Base-by-base conservation (phyloP, 768 basidiomycete genomes). In the Calocybe cyanea region DNA sequence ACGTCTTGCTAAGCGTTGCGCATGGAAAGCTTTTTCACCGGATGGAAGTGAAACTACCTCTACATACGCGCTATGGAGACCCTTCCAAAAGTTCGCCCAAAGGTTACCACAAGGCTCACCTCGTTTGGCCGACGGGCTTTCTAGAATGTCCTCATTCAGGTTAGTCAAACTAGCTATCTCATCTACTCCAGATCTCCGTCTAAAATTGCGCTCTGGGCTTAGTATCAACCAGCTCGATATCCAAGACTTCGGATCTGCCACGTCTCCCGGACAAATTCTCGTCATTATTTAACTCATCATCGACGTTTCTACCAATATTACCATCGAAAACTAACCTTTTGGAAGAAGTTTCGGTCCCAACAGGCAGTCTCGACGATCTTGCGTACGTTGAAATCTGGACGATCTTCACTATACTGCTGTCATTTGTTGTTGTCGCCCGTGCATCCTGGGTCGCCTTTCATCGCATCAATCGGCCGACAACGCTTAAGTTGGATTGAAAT, bases 61-160 rank as follows among this genome's bases (percentile, higher is more conserved):
- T 78, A 39, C 76, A 78, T 46, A 47, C 72, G 19, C 70, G 76
- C 10, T 78, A 76, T 50, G 74, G 69, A 5, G 45, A 59, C 15
- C 63, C 63, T 24, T 53, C 56, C 18, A 32, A 38, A 30, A 20
- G 45, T 23, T 44, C 52, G n/a, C 38, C 32, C 19, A 49, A 52
- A 23, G 51, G 57, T 6, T 63, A 63, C 41, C 56, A 64, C 48
- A 49, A 52, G 6, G 62, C 62, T 23, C 52, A 57, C 18, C 49
- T 76, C 9, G 53, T 59, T 17, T 65, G 65, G 65, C 74, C 75
- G 2, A 55, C 52, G 2, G 64, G 63, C 4, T 72, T 76, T 55
- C 38, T 73, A 21, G 54, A 60, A 15, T 77, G 74, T 52, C 55
- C 66, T 13, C 41, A 51, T 28, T 47, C 54, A 7, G 34, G 66